Evolutionary conservation across 208 protist genomes (phyloP), one percentile per base, ranked within the genome.

Genomic region (Acanthamoeba polyphaga): DNA sequence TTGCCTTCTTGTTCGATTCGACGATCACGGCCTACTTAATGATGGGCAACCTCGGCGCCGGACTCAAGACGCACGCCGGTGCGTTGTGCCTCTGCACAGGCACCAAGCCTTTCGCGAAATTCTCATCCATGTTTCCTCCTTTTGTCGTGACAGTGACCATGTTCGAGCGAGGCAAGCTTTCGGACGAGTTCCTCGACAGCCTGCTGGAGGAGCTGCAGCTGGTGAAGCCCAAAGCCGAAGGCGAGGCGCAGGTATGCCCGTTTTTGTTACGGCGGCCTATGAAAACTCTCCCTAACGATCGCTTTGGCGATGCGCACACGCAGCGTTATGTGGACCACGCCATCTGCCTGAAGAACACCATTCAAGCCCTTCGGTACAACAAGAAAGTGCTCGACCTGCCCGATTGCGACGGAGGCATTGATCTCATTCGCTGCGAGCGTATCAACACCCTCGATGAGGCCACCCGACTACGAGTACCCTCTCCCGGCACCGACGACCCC

Each of bases 1-100:
- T 99, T 46, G 99, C 98, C 13, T 97, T 99, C 15, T 82, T 99
- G 34, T 99, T 99, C 97, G 99, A 99, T 91, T 97, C 97, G 34
- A 99, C 97, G 22, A 97, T 99, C 22, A 99, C 99, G 13, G 99
- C 99, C 13, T 99, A 99, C 95, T 97, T 99, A 27, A 99, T 99
- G 99, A 99, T 99, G 99, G 99, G 98, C 84, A 99, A 99, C 96
- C 95, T 99, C 34, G 98, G 98, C 32, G 87, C 78, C 55, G 97
- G 97, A 12, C 94, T 98, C 22, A 98, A 98, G 95, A 98, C 80
- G 27, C 97, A 98, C 91, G 97, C 97, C 4, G 76, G 76, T 85
- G 49, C 76, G 27, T 58, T 29, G 7, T 15, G 10, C 13, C 68
- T 76, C n/a, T 43, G 10, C 24, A 8, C 68, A 8, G 68, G 38